Evolutionary conservation across 2,329 filamentous ascomycete genomes (phyloP), one percentile per base, ranked within the genome.

Genomic region (Leptographium wingfieldii): DNA sequence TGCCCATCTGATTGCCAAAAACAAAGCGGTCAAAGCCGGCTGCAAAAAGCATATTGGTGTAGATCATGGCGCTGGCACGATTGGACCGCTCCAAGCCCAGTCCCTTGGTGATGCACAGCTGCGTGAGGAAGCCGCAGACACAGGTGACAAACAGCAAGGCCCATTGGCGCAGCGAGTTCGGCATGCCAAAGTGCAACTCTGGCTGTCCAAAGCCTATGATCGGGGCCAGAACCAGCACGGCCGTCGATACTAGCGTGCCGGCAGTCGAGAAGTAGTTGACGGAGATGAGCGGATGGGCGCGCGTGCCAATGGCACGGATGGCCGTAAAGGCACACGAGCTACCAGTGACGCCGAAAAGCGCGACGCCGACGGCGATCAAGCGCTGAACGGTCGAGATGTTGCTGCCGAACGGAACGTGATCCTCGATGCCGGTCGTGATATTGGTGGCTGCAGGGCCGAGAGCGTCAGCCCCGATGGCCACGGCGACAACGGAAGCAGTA

Each of bases 241-340:
- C 66, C 2, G 79, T 69, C 52, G 85, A 85, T 55, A 95, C 83
- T 2, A 91, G 66, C 0, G 83, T 86, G 66, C 86, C 88, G 74
- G 82, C 86, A 0, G 77, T 74, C 3, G 84, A 83, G 68, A 96
- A 95, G 72, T 92, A 95, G 67, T 90, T 95, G 60, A 95, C 89
- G 2, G 83, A 87, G 60, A 95, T 84, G n/a, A 96, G 76, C 0
- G 91, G 83, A 68, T 95, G 90, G 0, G 88, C 87, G 33, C 88
- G 81, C 66, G 83, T 82, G 16, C 92, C 91, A 62, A 96, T 92
- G 72, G 86, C 84, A 19, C 90, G 80, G 63, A 96, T 87, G 0
- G 82, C 82, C 0, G 85, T 90, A 67, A 85, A 91, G 9, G 90
- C 89, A 3, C 81, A 81, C 0, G 88, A 84, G 9, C 85, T 82